A percentile compares a stretch with the other conserved stretches of the same genome.
These are phyloP conservation scores for Myotisia sp. DNA, from an alignment of 2,329 filamentous ascomycete genomes.

Conservation along the genomic window DNA sequence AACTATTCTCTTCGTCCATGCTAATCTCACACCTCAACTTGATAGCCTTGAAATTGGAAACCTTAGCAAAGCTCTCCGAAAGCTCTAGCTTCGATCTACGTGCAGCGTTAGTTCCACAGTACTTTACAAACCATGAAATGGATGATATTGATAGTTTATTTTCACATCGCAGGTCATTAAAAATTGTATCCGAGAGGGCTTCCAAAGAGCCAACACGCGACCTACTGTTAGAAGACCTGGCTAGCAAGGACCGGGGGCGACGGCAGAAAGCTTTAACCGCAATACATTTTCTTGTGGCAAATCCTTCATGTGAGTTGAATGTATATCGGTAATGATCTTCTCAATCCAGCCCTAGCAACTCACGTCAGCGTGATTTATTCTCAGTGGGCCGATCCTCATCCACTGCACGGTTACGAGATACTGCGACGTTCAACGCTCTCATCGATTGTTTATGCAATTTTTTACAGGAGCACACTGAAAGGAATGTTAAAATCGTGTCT, in stretches of 20 bases:
- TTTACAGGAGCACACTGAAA: constrained; percentile 24
- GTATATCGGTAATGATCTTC: too few species aligned
- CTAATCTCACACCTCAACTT: constrained; percentile 12
- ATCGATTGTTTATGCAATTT: constrained; percentile 31
- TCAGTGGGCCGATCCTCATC: constrained; percentile 25
- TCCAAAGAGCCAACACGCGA: constrained; percentile 28
- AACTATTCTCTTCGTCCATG: too few species aligned
- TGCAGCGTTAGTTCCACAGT: constrained; percentile 43
- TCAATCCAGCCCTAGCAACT: too few species aligned
- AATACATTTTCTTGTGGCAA: constrained; percentile 30
- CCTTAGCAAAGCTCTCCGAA: constrained; percentile 51
- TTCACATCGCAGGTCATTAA: constrained; percentile 22
- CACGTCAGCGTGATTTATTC: constrained; percentile 1
- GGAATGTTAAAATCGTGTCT: constrained; percentile 22
- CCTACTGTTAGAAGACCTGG: constrained; percentile 29
- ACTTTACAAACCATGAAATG: too few species aligned
- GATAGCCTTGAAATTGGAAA: constrained; percentile 46
- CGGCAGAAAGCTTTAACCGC: constrained; percentile 30
- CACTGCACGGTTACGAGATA: constrained; percentile 22
- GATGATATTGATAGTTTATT: constrained; percentile 1
- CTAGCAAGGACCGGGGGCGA: constrained; percentile 23
- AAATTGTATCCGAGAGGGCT: constrained; percentile 33
- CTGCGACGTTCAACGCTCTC: constrained; percentile 25
- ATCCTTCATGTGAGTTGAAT: constrained; percentile 24
- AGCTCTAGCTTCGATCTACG: constrained; percentile 61